phyloP scores from a whole-genome alignment of 805 yeast genomes.

The Kodamaea neixiangensis region DNA sequence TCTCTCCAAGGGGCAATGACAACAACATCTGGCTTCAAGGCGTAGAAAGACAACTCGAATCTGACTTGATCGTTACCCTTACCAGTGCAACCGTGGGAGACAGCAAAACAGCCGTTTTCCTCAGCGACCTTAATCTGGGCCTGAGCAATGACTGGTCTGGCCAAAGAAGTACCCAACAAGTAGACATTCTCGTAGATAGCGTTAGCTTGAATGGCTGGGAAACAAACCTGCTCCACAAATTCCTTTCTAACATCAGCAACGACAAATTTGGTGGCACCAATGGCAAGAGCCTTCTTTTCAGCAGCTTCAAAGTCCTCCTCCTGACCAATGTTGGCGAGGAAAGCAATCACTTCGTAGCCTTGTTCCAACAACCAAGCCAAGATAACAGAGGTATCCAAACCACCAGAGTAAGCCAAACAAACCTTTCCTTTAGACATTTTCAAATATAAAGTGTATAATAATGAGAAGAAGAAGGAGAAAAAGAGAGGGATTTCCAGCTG shows the following conservation, averaged over 20 bases:
- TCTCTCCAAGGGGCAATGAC: constrained; percentile 99
- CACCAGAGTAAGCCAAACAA: constrained; percentile 99
- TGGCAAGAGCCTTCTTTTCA: constrained; percentile 90
- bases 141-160: constrained; percentile 98
- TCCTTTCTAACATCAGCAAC: constrained; percentile 93
- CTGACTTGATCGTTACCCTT: constrained; percentile 99
- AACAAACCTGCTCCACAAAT: constrained; percentile 88
- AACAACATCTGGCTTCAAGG: constrained; percentile 93
- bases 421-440: constrained; percentile 96
- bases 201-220: constrained; percentile 96
- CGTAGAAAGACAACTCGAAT: constrained; percentile 95
- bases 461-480: constrained; percentile 11
- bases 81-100: constrained; percentile 99
- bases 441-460: constrained; percentile 1
- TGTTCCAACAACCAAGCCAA: constrained; percentile 97
- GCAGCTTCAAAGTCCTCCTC: constrained; percentile 99
- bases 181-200: constrained; percentile 98
- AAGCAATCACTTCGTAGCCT: constrained; percentile 97
- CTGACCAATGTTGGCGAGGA: constrained; percentile 98
- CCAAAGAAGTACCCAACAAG: constrained; percentile 94
- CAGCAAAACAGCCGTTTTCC: constrained; percentile 97
- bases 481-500: constrained; percentile 14
- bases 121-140: constrained; percentile 98
- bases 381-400: constrained; percentile 96
- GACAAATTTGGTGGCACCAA: constrained; percentile 96